Base-by-base conservation (phyloP, 257 asterid species). In the Jacaranda copaia region DNA sequence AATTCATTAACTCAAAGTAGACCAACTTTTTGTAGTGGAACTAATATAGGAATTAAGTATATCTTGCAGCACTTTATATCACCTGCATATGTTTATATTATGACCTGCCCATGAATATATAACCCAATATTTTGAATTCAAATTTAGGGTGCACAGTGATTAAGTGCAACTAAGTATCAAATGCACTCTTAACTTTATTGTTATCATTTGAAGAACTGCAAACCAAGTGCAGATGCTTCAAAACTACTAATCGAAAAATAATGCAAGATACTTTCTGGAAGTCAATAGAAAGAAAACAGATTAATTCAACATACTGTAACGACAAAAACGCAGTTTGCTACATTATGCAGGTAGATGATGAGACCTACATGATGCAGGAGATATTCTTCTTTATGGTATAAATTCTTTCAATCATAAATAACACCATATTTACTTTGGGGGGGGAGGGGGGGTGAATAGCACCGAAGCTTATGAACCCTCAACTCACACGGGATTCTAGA, bases 11-110 rank as follows among this genome's bases (percentile, higher is more conserved):
- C 67, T 12, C 45, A 32, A 64, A 64, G 45, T 8, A 52, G 43
- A 60, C 62, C 58, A 18, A 45, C 59, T 60, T 73, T 73, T 73
- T 61, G 39, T 11, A 65, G 73, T 53, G 16, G 52, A 73, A 38
- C 36, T 25, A 53, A 14, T 49, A 39, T 36, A 20, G 40, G 35
- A 5, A 76, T 18, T 39, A 13, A 11, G 42, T 18, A 48, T 13
- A 63, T 48, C 42, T 10, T 63, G 46, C 68, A 73, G 4, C 32
- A 40, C n/a, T 40, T 43, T 13, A 18, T 55, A n/a, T 36, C 38
- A 53, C 53, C 48, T 25, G 2, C 32, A 25, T 25, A 38, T 39
- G 52, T 36, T 45, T 4, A 20, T 20, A 40, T 20, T 48, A 18
- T 25, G 52, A 46, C 8, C 9, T 46, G 20, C 20, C 32, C 10